Percentiles rank a stretch among this genome's conserved stretches.
phyloP scores from a whole-genome alignment of 805 yeast genomes.

The Suhomyces emberorum region DNA sequence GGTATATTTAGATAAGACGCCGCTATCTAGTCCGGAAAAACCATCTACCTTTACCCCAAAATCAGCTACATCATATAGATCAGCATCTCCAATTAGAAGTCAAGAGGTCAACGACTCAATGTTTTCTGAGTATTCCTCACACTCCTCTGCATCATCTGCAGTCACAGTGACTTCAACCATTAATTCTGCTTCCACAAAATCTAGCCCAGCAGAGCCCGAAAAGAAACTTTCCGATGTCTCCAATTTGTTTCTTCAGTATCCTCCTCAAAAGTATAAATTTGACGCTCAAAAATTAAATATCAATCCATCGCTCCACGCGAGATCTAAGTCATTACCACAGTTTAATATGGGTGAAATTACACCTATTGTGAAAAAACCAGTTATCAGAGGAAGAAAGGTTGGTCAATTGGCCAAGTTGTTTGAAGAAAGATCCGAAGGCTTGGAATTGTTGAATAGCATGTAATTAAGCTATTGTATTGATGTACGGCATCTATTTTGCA shows the following conservation, averaged over 20 bases:
- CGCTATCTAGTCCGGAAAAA: conserved; percentile 6
- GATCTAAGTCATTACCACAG: conserved; percentile 10
- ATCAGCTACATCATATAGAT: conserved; percentile 3
- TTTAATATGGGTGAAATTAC: conserved; percentile 1
- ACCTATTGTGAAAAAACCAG: conserved; percentile 29
- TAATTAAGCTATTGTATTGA: too few species aligned
- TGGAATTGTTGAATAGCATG: conserved; percentile 31
- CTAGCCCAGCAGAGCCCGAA: background rate
- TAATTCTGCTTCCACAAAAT: background rate
- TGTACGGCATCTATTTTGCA: too few species aligned
- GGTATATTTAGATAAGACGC: conserved; percentile 3
- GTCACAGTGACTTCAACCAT: conserved; percentile 1
- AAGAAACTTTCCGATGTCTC: conserved; percentile 18
- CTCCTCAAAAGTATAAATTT: conserved; percentile 38
- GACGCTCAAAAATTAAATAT: conserved; percentile 3
- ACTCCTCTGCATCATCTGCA: conserved; percentile 3
- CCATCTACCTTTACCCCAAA: conserved; percentile 6
- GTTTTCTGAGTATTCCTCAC: conserved; percentile 8
- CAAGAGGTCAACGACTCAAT: conserved; percentile 7
- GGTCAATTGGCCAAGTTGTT: conserved; percentile 60
- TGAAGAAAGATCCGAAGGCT: conserved; percentile 53
- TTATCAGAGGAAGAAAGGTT: conserved; percentile 55
- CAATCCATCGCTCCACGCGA: conserved; percentile 5
- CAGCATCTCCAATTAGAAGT: conserved; percentile 4
- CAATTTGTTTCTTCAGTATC: conserved; percentile 28